These are phyloP conservation scores for Seiridium cupressi DNA, from an alignment of 2,329 filamentous ascomycete genomes.

Conservation along the genomic window DNA sequence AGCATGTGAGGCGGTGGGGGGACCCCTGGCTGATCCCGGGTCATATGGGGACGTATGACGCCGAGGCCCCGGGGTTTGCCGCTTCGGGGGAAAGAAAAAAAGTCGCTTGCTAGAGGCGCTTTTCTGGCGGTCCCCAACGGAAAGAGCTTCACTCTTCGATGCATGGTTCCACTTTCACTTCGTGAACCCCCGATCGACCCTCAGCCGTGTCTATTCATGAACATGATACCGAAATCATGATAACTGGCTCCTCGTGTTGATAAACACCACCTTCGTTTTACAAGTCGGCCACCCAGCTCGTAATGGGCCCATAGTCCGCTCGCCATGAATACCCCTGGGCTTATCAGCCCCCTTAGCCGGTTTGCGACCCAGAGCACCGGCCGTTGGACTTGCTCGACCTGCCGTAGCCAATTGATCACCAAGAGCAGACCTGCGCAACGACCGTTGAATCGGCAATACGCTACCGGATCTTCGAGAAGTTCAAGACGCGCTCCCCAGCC, in stretches of 20 bases:
- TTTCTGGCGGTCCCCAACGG: slow-evolving; percentile 10
- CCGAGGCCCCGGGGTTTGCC: slow-evolving; percentile 2
- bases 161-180: slow-evolving; percentile 4
- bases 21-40: neutral
- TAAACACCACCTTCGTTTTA: neutral
- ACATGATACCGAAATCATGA: neutral
- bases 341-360: slow-evolving; percentile 30
- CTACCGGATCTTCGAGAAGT: slow-evolving; percentile 18
- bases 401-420: slow-evolving; percentile 37
- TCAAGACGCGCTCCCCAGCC: slow-evolving; percentile 18
- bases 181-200: neutral
- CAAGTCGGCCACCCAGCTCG: neutral
- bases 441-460: slow-evolving; percentile 18
- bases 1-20: neutral
- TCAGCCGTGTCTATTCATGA: neutral
- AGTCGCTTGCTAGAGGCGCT: neutral
- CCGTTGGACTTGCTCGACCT: slow-evolving; percentile 46
- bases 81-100: neutral
- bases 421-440: slow-evolving; percentile 22
- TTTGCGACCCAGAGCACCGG: slow-evolving; percentile 35
- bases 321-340: slow-evolving; percentile 40
- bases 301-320: neutral
- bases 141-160: slow-evolving; percentile 2
- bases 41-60: slow-evolving; percentile 6
- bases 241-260: neutral